Conservation (phyloP, 2,329 filamentous ascomycete genomes). For the Rhinocladiella mackenziei region DNA sequence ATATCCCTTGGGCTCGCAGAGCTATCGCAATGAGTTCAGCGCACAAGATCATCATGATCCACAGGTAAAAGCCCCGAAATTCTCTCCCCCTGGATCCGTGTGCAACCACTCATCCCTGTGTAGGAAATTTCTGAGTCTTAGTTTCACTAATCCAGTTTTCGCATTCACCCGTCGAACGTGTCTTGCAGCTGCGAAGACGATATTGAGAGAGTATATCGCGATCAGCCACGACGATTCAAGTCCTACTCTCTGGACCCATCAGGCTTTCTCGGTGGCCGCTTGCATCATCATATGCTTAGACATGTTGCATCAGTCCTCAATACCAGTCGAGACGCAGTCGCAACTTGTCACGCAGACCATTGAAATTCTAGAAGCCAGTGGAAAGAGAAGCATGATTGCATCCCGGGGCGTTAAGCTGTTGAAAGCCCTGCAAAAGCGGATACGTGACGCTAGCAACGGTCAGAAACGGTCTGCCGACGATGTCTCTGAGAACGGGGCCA, state of each 20-base stretch:
- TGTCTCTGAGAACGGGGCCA: conserved; percentile 2
- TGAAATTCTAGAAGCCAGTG: conserved; percentile 9
- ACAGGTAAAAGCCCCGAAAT: conserved; percentile 5
- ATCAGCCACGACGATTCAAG: conserved; percentile 36
- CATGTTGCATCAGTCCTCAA: conserved; percentile 35
- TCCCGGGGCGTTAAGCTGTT: conserved; percentile 20
- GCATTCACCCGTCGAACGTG: conserved; percentile 42
- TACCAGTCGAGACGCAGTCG: conserved; percentile 4
- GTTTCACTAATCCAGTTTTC: conserved; percentile 41
- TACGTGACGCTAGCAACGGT: conserved; percentile 1
- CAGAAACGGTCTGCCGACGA: conserved; percentile 4
- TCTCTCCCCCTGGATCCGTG: neutral
- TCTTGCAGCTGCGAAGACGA: conserved; percentile 40
- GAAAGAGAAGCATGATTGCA: conserved; percentile 24
- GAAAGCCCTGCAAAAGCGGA: conserved; percentile 19
- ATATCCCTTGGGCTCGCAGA: conserved; percentile 40
- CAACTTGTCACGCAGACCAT: conserved; percentile 15
- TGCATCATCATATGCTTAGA: conserved; percentile 39
- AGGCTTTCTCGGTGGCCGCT: conserved; percentile 40
- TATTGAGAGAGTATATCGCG: conserved; percentile 38
- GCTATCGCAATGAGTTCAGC: conserved; percentile 38
- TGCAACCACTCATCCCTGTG: neutral
- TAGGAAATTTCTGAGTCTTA: conserved; percentile 40
- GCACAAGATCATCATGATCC: conserved; percentile 28
- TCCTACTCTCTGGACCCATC: conserved; percentile 42